Evolutionary conservation across 441 rosid genomes (phyloP), one percentile per base, ranked within the genome.

Genomic region (Theobroma grandiflorum): DNA sequence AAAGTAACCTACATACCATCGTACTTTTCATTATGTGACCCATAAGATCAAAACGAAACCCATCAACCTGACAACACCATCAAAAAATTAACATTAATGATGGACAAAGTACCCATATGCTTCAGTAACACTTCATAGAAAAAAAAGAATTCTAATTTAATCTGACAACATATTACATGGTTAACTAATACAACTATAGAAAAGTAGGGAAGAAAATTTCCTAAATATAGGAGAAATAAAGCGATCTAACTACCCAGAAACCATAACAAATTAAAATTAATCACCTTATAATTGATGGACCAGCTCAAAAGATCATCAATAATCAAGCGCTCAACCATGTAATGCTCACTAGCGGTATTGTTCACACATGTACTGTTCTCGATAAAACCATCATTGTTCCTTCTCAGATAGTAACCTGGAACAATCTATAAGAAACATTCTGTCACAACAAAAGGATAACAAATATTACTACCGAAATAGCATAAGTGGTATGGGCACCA

Each of bases 311-410:
- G 93, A 86, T 97, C 99, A 82, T 97, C 98, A 63, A 91, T 67
- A 69, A 95, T 93, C 87, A 97, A 83, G 65, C 98, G 96, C 81
- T 92, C 97, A 71, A 90, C 97, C 99, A 97, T 95, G 82, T 91
- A 93, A 87, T 97, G 99, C 90, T 97, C 99, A 35, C 99, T 97
- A 74, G 99, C 98, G 63, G 98, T 95, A 89, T 97, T 94, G 78
- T 97, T 97, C 81, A 90, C 83, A 64, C 99, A 97, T 70, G 99
- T 88, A 81, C 98, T 97, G 82, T 95, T 75, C 90, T 97, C 98
- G 65, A 95, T 87, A 78, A 86, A 83, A 76, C 99, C 98, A 86
- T 94, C 95, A 38, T 76, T 84, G 86, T 92, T 92, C 90, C 97
- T 90, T 86, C 99, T 89, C 91, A 97, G 84, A 90, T 95, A 93